Base-by-base conservation (phyloP, 169 alveolate species). In the Plasmodium gaboni region DNA sequence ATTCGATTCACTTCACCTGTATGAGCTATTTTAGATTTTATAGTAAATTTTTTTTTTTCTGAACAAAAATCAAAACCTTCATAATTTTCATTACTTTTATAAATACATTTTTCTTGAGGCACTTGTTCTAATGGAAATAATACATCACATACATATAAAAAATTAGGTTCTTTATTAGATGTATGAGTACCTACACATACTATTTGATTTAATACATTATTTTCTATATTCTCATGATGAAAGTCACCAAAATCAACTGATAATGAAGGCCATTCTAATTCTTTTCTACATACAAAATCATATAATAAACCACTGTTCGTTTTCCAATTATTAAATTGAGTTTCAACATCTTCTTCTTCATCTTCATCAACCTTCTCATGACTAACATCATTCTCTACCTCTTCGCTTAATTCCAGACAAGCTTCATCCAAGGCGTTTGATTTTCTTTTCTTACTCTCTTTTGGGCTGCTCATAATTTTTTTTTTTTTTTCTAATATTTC, bases 141-240 rank as follows among this genome's bases (percentile, higher is more conserved):
- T 10, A 74, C 88, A n/a, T 74, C 88, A 63, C 88, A 74, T 15
- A 74, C 88, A 55, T 74, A 74, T 4, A 74, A 55, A 68, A 19
- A 74, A 9, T 74, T 74, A 10, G 76, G 88, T 50, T 74, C 88
- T 46, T 74, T 74, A 74, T 74, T 74, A 1, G 88, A 74, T 51
- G 88, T 74, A 63, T 74, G 88, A 15, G 88, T 74, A 44, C 88
- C 88, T 13, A 74, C 88, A 48, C 88, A 74, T 51, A 74, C 88
- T 63, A 63, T 63, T 48, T 74, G 88, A 24, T 60, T 74, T 46
- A 74, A 74, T 32, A 74, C 76, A 46, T 44, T 74, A n/a, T 63
- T 67, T 46, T 74, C 74, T 1, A n/a, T 22, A 48, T 74, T 74
- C 13, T 74, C 88, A 4, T 74, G 46, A 19, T 64, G 50, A 15